Base-by-base conservation (phyloP, 2,329 filamentous ascomycete species). In the Paracorniculantispora psalliotae region DNA sequence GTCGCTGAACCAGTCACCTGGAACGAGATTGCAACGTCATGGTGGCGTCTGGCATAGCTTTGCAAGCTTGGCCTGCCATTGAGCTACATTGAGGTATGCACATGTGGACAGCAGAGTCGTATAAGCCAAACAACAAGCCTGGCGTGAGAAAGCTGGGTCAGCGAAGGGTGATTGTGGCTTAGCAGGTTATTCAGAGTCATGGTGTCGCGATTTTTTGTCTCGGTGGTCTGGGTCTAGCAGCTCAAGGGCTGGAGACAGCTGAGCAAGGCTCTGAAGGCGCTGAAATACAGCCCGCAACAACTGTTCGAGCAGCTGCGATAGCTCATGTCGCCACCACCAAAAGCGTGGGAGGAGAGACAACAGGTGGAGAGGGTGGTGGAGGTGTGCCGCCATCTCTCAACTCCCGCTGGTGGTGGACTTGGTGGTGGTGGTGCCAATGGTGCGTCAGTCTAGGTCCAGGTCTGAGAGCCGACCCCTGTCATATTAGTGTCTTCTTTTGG, bases 341-440 rank as follows among this genome's bases (percentile, higher is more conserved):
- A 30, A 23, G 35, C 26, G 15, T 48, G 50, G 50, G 59, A 60
- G 53, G 59, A 60, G 59, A 60, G 59, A 60, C 59, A 60, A 57
- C 26, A 41, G 53, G 59, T 60, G 59, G 59, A 57, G 59, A 57
- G 59, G 19, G 12, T 9, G 44, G 53, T 57, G 59, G 54, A 57
- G 47, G 43, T 33, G 48, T 48, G 47, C 47, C 50, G 50, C 57
- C 57, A 55, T 59, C 57, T 59, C 57, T 54, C 57, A 49, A 58
- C 56, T 52, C 49, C 43, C 49, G 49, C 49, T 28, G 30, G 30
- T 33, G 30, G 9, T 25, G 19, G 13, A 8, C 43, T 23, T 19
- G 19, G 19, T 23, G 21, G 13, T 37, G 47, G 39, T 50, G 37
- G 35, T 51, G 35, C 26, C 39, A 30, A 30, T 55, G 35, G 49